Evolutionary conservation across 805 yeast species (phyloP), one percentile per base, ranked within the genome.

Genomic region (Starmera dryadoides): DNA sequence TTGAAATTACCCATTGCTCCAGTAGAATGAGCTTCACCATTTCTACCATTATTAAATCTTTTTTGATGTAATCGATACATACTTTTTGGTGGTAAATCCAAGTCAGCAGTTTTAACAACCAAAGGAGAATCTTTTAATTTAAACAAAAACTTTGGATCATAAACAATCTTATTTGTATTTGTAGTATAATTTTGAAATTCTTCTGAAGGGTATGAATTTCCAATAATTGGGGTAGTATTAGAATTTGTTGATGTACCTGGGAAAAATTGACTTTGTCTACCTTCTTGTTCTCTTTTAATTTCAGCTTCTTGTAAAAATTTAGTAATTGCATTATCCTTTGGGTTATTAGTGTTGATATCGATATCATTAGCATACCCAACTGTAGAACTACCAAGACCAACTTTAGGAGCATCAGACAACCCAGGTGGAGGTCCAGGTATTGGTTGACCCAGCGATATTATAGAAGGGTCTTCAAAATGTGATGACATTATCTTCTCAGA

Each of bases 1-100:
- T 46, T 52, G 45, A 55, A 55, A 42, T 53, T 55, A 15, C 59
- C 59, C 59, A 55, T 55, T 8, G 58, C 31, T 2, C 58, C 59
- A 11, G 59, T 53, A 4, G 39, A 22, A 15, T 26, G 34, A 10
- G 25, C 32, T 4, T 44, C 44, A 16, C 42, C 49, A n/a, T 21
- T 32, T 14, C 37, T 41, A 28, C 45, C 45, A 22, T 33, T 33
- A 38, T 46, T 42, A 3, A 42, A 36, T 17, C 6, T 17, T 6
- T n/a, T 28, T 11, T 9, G 25, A n/a, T 11, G 21, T 4, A 16
- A 6, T 8, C 57, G 42, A 42, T 51, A 53, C 36, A 46, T 51
- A 19, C 41, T 40, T 35, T 44, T 52, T 29, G 47, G 38, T 12
- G 58, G 59, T 19, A 55, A 37, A 18, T 38, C 42, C 19, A 55